phyloP scores from a whole-genome alignment of 2,329 filamentous ascomycete species.

The Stemphylium beticola region DNA sequence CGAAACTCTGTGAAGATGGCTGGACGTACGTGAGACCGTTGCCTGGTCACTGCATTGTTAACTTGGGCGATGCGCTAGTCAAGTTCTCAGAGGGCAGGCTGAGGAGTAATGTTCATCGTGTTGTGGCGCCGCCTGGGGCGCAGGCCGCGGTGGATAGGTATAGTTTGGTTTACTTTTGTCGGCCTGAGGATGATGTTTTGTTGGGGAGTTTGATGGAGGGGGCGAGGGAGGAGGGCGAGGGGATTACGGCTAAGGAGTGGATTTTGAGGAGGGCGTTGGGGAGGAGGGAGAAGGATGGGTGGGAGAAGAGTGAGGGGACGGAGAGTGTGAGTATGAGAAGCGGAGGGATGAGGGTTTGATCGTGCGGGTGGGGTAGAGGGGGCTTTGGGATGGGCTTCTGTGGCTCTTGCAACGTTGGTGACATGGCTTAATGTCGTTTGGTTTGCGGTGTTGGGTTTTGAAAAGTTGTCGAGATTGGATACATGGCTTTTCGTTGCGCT shows the following conservation, averaged over 20 bases:
- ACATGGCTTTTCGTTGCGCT: no score
- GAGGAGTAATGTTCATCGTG: slow-evolving; percentile 56
- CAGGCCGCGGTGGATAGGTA: slow-evolving; percentile 52
- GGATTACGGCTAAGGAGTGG: slow-evolving; percentile 53
- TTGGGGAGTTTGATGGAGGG: slow-evolving; percentile 39
- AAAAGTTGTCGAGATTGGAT: no score
- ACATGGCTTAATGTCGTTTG: no score
- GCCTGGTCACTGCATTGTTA: slow-evolving; percentile 56
- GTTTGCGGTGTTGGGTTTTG: no score
- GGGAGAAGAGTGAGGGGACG: slow-evolving; percentile 39
- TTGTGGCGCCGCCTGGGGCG: slow-evolving; percentile 56
- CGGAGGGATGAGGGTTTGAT: slow-evolving; percentile 13
- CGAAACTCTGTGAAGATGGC: slow-evolving; percentile 31
- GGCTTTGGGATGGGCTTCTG: no score
- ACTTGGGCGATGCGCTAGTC: slow-evolving; percentile 57
- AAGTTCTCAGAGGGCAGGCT: slow-evolving; percentile 53
- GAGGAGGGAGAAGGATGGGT: slow-evolving; percentile 48
- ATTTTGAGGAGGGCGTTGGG: slow-evolving; percentile 44
- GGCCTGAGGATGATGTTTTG: slow-evolving; percentile 51
- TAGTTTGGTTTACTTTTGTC: slow-evolving; percentile 56
- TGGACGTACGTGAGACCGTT: slow-evolving; percentile 63
- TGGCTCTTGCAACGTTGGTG: no score
- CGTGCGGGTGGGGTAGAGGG: no score
- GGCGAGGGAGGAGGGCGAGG: slow-evolving; percentile 37
- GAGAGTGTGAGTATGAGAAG: slow-evolving; percentile 31